Conservation (phyloP, 2,329 filamentous ascomycete genomes). For the Aspergillus sp. region DNA sequence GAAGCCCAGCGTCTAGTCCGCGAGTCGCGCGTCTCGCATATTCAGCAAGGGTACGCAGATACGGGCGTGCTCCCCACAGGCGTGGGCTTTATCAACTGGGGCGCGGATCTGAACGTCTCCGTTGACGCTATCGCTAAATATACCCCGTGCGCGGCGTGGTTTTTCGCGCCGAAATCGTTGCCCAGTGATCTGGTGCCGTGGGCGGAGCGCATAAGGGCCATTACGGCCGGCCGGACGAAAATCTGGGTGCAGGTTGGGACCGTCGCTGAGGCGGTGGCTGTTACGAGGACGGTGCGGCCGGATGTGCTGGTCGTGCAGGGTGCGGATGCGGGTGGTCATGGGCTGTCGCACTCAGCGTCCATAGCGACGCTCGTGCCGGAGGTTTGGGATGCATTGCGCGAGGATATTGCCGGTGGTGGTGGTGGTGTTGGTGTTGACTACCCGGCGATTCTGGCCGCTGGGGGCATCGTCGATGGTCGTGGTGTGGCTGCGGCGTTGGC, state of each 20-base stretch:
- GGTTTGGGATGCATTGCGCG: slow-evolving; percentile 34
- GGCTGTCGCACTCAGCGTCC: slow-evolving; percentile 38
- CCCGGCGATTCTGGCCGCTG: slow-evolving; percentile 42
- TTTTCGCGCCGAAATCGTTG: slow-evolving; percentile 28
- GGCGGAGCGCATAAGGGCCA: slow-evolving; percentile 34
- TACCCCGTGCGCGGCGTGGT: slow-evolving; percentile 32
- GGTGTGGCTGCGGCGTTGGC: slow-evolving; percentile 44
- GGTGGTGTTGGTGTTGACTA: neutral
- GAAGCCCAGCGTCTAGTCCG: slow-evolving; percentile 19
- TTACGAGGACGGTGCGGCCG: slow-evolving; percentile 29
- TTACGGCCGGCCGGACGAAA: slow-evolving; percentile 32
- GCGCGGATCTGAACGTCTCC: slow-evolving; percentile 21
- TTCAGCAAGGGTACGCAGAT: slow-evolving; percentile 7
- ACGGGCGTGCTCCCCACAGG: slow-evolving; percentile 28
- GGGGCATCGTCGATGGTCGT: slow-evolving; percentile 47
- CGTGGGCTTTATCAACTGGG: slow-evolving; percentile 35
- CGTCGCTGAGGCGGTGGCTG: slow-evolving; percentile 39
- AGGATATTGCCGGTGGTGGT: neutral
- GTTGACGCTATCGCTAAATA: slow-evolving; percentile 24
- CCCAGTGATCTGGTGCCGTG: slow-evolving; percentile 20
- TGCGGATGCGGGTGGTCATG: slow-evolving; percentile 48
- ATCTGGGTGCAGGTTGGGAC: slow-evolving; percentile 49
- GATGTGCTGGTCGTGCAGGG: slow-evolving; percentile 49
- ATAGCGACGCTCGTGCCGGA: slow-evolving; percentile 46
- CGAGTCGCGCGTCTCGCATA: slow-evolving; percentile 1